phyloP scores from a whole-genome alignment of 371 early-diverging fungal genomes.

The Umbelopsis sp. region DNA sequence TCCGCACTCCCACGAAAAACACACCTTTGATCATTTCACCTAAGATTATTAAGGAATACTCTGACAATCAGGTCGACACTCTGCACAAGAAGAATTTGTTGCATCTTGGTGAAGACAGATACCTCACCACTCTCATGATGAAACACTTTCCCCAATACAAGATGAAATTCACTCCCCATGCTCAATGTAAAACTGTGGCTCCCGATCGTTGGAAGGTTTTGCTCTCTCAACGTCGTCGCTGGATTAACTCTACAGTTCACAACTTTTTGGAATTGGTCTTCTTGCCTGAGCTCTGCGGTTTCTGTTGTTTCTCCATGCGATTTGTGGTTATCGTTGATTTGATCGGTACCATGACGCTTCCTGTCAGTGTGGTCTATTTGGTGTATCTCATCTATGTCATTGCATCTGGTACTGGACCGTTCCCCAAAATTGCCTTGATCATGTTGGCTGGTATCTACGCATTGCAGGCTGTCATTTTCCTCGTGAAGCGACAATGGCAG shows the following conservation, averaged over 20 bases:
- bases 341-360: slow-evolving; percentile 91
- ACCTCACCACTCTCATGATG: slow-evolving; percentile 97
- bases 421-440: slow-evolving; percentile 61
- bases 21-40: slow-evolving; percentile 93
- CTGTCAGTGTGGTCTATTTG: slow-evolving; percentile 90
- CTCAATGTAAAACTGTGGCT: slow-evolving; percentile 96
- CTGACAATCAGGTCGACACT: slow-evolving; percentile 95
- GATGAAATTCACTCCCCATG: slow-evolving; percentile 96
- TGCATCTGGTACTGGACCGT: slow-evolving; percentile 49
- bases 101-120: slow-evolving; percentile 86
- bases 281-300: slow-evolving; percentile 91
- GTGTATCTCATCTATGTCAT: slow-evolving; percentile 74
- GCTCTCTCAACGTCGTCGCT: slow-evolving; percentile 86
- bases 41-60: slow-evolving; percentile 92
- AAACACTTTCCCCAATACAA: slow-evolving; percentile 98
- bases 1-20: slow-evolving; percentile 82
- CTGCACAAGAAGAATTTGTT: slow-evolving; percentile 96
- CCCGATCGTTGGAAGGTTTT: slow-evolving; percentile 96
- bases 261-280: slow-evolving; percentile 92
- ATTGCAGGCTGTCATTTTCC: slow-evolving; percentile 85
- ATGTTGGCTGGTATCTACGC: slow-evolving; percentile 79
- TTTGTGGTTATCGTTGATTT: slow-evolving; percentile 92
- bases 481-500: slow-evolving; percentile 88
- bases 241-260: slow-evolving; percentile 99
- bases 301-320: slow-evolving; percentile 96